These are phyloP conservation scores for Sanghuangporus sanghuang DNA, from an alignment of 1,284 basidiomycete genomes.

Conservation along the genomic window DNA sequence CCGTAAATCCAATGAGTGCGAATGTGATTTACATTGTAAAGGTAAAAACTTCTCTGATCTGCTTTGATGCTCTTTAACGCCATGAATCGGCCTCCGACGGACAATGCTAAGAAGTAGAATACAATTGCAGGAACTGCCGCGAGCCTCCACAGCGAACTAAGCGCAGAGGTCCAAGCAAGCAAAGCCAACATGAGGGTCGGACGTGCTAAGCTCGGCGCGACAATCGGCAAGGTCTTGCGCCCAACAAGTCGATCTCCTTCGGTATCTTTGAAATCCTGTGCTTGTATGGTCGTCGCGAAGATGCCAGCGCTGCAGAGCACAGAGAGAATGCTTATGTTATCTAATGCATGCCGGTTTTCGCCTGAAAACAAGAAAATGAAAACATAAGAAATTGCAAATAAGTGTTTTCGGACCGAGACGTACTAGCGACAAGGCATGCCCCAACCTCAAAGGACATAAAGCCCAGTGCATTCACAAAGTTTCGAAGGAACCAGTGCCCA, in stretches of 20 bases:
- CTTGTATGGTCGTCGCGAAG: conserved; percentile 33
- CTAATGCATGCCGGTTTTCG: conserved; percentile 22
- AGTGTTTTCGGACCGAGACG: background rate
- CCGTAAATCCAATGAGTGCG: background rate
- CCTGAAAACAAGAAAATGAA: conserved; percentile 5
- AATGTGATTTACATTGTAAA: conserved; percentile 8
- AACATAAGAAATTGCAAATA: background rate
- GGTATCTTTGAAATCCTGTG: conserved; percentile 38
- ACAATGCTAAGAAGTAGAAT: conserved; percentile 6
- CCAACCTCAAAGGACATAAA: conserved; percentile 32
- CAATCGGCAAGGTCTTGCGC: conserved; percentile 37
- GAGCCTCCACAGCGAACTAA: conserved; percentile 7
- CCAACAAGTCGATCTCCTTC: conserved; percentile 33
- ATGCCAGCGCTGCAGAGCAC: conserved; percentile 26
- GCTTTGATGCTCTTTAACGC: conserved; percentile 5
- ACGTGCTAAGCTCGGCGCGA: conserved; percentile 22
- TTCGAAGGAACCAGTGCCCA: conserved; percentile 31
- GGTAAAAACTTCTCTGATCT: conserved; percentile 10
- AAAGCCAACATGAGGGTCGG: conserved; percentile 12
- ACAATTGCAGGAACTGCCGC: background rate
- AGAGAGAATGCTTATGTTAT: conserved; percentile 20
- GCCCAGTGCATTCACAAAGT: conserved; percentile 33
- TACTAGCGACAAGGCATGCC: conserved; percentile 29
- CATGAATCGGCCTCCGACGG: conserved; percentile 11
- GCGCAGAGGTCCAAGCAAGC: conserved; percentile 3